phyloP scores from a whole-genome alignment of 768 basidiomycete genomes.

The Naematelia aurantialba region DNA sequence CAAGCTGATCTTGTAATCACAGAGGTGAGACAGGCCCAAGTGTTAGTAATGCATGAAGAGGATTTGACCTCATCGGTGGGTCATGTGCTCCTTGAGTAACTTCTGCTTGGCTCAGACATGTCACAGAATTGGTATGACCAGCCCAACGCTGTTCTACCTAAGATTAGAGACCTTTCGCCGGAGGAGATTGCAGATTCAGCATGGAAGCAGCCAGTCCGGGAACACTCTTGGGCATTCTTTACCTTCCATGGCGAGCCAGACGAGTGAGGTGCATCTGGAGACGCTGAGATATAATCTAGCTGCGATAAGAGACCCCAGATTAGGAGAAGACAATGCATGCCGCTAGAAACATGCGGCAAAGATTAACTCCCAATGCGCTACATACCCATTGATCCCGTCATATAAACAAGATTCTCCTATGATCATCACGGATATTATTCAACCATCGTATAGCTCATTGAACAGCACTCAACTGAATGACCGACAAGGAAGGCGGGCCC shows the following conservation, averaged over 20 bases:
- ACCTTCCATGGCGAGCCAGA: not conserved
- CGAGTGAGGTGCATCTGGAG: constrained; percentile 14
- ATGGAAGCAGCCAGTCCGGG: not conserved
- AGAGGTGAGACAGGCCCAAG: not conserved
- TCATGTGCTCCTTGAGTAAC: constrained; percentile 4
- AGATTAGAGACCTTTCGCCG: constrained; percentile 3
- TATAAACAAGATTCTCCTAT: no score
- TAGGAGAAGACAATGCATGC: no score
- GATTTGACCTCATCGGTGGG: not conserved
- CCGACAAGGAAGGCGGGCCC: no score
- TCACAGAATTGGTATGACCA: constrained; percentile 27
- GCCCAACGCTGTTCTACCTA: constrained; percentile 20
- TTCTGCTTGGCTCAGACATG: not conserved
- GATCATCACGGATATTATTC: no score
- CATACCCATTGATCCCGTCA: no score
- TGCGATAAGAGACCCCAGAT: no score
- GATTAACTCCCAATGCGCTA: no score
- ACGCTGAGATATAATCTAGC: no score
- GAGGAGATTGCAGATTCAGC: not conserved
- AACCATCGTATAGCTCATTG: no score
- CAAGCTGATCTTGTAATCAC: not conserved
- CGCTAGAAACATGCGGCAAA: no score
- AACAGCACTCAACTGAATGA: no score
- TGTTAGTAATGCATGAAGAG: not conserved
- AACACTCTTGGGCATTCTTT: not conserved